phyloP scores from a whole-genome alignment of 345 rosid species.

The Syzygium grande region DNA sequence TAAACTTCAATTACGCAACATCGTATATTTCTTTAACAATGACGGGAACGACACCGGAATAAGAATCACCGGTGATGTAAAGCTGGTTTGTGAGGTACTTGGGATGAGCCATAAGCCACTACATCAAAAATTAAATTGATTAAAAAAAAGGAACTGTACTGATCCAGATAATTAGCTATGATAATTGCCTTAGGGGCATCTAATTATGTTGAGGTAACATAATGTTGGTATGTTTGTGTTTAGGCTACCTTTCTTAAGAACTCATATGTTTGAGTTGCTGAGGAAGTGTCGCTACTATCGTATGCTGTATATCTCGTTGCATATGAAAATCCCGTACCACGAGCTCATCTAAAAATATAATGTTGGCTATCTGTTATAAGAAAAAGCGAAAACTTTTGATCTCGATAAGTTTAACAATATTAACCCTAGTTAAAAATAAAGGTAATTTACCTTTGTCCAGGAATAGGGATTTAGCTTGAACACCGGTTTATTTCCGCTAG shows the following conservation, averaged over 20 bases:
- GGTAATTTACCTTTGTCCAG: constrained; percentile 20
- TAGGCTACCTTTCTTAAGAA: constrained; percentile 21
- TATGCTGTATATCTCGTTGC: constrained; percentile 11
- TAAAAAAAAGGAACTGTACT: background rate
- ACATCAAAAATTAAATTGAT: background rate
- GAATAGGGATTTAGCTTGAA: constrained; percentile 11
- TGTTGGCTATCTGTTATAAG: constrained; percentile 13
- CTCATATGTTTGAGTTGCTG: background rate
- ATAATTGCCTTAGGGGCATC: background rate
- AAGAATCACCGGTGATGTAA: constrained; percentile 26
- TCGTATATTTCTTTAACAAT: constrained; percentile 2
- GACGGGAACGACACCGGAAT: constrained; percentile 11
- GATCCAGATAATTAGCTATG: background rate
- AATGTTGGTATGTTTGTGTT: background rate
- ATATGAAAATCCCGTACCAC: constrained; percentile 33
- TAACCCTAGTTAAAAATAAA: background rate
- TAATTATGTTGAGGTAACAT: background rate
- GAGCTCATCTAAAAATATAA: constrained; percentile 26
- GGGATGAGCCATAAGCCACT: constrained; percentile 27
- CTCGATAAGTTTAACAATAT: background rate
- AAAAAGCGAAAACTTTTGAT: background rate
- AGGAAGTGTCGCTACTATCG: background rate
- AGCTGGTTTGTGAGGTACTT: constrained; percentile 10
- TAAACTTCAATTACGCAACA: background rate
- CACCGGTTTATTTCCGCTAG: constrained; percentile 1